phyloP scores from a whole-genome alignment of 441 rosid genomes.

The Erodium trifolium region DNA sequence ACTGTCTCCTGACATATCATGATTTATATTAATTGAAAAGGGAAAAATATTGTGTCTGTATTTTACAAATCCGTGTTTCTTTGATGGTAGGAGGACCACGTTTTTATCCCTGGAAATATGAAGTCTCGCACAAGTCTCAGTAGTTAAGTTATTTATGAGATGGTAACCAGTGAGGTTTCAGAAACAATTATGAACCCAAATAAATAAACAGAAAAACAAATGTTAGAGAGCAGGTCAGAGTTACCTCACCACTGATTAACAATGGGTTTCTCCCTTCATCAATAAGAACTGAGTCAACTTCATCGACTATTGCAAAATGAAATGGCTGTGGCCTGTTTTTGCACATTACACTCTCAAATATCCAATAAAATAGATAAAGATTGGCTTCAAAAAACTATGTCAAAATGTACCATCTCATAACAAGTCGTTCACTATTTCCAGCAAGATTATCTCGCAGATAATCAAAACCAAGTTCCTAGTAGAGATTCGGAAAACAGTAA shows the following conservation, averaged over 20 bases:
- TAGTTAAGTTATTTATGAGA: neutral
- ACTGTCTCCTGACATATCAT: neutral
- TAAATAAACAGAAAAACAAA: neutral
- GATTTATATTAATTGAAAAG: neutral
- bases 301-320: slow-evolving; percentile 93
- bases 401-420: slow-evolving; percentile 79
- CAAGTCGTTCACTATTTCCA: slow-evolving; percentile 69
- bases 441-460: slow-evolving; percentile 94
- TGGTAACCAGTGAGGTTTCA: neutral
- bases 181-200: neutral
- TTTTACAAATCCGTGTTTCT: neutral
- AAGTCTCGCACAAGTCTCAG: neutral
- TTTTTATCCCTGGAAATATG: neutral
- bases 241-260: slow-evolving; percentile 96
- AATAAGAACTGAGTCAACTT: slow-evolving; percentile 94
- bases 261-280: slow-evolving; percentile 97
- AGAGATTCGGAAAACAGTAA: slow-evolving; percentile 22
- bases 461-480: slow-evolving; percentile 97
- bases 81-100: neutral
- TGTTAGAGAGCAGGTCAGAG: slow-evolving; percentile 19
- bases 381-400: slow-evolving; percentile 15
- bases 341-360: slow-evolving; percentile 12
- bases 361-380: slow-evolving; percentile 14
- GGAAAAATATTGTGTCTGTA: neutral
- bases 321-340: slow-evolving; percentile 88